These are phyloP conservation scores for Botryotinia narcissicola DNA, from an alignment of 2,329 filamentous ascomycete genomes.

Conservation along the genomic window DNA sequence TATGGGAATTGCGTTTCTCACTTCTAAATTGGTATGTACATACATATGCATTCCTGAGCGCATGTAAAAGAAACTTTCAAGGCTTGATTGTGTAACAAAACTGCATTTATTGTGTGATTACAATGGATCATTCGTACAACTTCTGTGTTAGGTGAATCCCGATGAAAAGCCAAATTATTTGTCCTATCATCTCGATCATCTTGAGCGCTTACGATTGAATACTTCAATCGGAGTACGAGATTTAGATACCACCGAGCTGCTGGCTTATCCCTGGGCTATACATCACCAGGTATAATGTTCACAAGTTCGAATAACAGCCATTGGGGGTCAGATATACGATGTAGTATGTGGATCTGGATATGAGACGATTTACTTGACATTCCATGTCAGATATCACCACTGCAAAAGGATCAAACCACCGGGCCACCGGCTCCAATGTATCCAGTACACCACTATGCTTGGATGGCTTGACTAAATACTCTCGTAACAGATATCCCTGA, in stretches of 20 bases:
- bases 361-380: background rate
- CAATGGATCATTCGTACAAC: background rate
- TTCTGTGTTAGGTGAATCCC: background rate
- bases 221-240: background rate
- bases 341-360: background rate
- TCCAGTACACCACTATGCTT: background rate
- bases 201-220: background rate
- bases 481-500: background rate
- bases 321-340: background rate
- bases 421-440: background rate
- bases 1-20: background rate
- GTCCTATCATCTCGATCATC: background rate
- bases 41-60: background rate
- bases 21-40: background rate
- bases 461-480: background rate
- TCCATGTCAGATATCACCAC: background rate
- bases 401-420: background rate
- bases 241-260: background rate
- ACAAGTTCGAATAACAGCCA: background rate
- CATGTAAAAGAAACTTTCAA: background rate
- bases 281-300: background rate
- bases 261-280: background rate
- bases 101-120: background rate
- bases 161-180: background rate
- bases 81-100: background rate